These are phyloP conservation scores for Sarocladiaceae sp. DNA, from an alignment of 2,329 filamentous ascomycete genomes.

Conservation along the genomic window DNA sequence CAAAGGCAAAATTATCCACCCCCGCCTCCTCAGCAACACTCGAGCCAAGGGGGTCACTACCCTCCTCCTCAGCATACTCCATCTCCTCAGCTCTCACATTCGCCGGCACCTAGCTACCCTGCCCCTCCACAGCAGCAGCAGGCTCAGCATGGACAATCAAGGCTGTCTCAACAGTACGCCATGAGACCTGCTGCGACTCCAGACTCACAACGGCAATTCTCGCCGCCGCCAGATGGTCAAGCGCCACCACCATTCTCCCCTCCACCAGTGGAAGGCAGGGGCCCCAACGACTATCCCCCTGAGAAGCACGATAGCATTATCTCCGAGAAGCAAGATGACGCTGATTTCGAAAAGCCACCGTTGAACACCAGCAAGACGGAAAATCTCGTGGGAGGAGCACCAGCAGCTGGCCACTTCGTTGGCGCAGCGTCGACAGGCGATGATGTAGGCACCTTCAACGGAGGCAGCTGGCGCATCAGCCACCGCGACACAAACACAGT, in stretches of 20 bases:
- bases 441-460: constrained; percentile 95
- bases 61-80: constrained; percentile 19
- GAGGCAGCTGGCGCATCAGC: constrained; percentile 88
- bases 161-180: constrained; percentile 13
- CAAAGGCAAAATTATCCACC: constrained; percentile 10
- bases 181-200: constrained; percentile 21
- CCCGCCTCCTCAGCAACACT: constrained; percentile 8
- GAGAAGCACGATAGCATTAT: constrained; percentile 21
- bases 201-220: constrained; percentile 24
- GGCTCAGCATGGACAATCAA: constrained; percentile 17
- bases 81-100: constrained; percentile 16
- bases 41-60: constrained; percentile 13
- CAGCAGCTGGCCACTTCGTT: constrained; percentile 52
- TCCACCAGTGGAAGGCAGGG: background rate
- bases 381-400: constrained; percentile 34
- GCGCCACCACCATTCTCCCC: constrained; percentile 19
- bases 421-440: constrained; percentile 60
- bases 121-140: constrained; percentile 20
- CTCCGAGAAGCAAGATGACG: background rate
- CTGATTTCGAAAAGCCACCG: constrained; percentile 20
- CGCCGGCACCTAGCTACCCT: constrained; percentile 20
- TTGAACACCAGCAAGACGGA: constrained; percentile 20
- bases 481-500: constrained; percentile 90
- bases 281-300: constrained; percentile 18
- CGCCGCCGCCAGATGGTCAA: constrained; percentile 23